Evolutionary conservation across 1,284 basidiomycete species (phyloP).

Genomic region (Tilletia indica): DNA sequence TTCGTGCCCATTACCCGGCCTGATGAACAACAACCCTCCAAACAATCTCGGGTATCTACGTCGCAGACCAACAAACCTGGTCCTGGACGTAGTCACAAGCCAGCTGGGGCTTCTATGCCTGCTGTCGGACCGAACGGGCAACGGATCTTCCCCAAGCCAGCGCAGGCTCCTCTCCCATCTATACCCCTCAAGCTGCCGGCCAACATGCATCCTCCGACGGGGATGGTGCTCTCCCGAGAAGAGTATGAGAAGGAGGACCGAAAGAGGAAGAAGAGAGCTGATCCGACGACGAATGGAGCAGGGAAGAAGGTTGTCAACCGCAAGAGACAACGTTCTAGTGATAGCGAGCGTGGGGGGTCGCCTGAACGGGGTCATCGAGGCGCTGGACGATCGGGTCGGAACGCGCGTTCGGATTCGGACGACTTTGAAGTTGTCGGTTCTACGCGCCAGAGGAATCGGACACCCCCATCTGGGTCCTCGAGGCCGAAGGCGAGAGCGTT

Average conservation of each 20-base stretch:
- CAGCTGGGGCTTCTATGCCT: not conserved
- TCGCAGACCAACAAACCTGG: not conserved
- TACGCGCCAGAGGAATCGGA: not conserved
- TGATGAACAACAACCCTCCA: not conserved
- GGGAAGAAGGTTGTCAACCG: not conserved
- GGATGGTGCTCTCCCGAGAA: not conserved
- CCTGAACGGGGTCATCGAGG: not conserved
- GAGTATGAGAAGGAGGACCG: conserved; percentile 10
- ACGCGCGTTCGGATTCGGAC: not conserved
- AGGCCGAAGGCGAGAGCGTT: conserved; percentile 2
- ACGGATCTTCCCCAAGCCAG: not conserved
- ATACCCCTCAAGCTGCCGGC: conserved; percentile 7
- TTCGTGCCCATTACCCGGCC: not conserved
- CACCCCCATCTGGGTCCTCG: not conserved
- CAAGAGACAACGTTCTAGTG: not conserved
- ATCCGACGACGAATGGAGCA: not conserved
- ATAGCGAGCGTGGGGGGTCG: not conserved
- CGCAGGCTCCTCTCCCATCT: not conserved
- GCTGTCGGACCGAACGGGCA: not conserved
- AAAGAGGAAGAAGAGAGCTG: not conserved
- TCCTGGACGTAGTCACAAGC: not conserved
- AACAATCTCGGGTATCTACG: not conserved
- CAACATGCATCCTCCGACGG: conserved; percentile 12
- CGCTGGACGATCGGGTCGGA: not conserved
- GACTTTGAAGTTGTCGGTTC: not conserved